A percentile compares a stretch with the other conserved stretches of the same genome.
Evolutionary conservation across 2,329 filamentous ascomycete species (phyloP).

Genomic region (Talaromyces funiculosus): DNA sequence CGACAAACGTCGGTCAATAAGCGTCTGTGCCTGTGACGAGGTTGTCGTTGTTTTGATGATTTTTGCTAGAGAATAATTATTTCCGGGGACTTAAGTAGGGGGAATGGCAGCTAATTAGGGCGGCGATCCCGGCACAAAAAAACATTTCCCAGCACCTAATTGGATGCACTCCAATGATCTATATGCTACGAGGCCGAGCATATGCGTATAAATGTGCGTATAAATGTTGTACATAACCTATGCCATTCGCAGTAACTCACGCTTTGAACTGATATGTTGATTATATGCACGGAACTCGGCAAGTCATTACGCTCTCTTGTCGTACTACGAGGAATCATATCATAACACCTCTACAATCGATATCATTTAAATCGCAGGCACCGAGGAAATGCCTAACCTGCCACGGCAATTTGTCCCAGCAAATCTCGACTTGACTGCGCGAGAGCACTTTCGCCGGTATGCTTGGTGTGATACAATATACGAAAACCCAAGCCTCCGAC

Average conservation of each 20-base stretch:
- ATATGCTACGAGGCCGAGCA: too few relatives aligned
- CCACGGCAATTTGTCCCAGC: not conserved
- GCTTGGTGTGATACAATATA: not conserved
- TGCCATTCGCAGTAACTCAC: not conserved
- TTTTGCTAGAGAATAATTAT: not conserved
- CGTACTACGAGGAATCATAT: not conserved
- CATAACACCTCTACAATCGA: not conserved
- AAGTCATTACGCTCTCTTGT: not conserved
- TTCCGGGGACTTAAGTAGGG: not conserved
- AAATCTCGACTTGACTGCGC: not conserved
- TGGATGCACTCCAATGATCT: not conserved
- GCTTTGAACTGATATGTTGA: not conserved
- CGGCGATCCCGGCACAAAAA: not conserved
- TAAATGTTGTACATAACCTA: not conserved
- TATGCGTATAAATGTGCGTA: not conserved
- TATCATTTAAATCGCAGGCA: not conserved
- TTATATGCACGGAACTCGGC: not conserved
- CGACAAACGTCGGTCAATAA: not conserved
- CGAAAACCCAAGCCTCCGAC: not conserved
- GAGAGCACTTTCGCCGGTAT: not conserved
- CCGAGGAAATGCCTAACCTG: not conserved
- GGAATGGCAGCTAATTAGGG: not conserved
- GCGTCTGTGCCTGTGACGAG: not conserved
- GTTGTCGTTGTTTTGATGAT: not conserved
- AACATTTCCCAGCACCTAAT: not conserved